A percentile compares a stretch with the other conserved stretches of the same genome.
Conservation (phyloP, 192 early-diverging fungal genomes). For the Cladochytrium replicatum region DNA sequence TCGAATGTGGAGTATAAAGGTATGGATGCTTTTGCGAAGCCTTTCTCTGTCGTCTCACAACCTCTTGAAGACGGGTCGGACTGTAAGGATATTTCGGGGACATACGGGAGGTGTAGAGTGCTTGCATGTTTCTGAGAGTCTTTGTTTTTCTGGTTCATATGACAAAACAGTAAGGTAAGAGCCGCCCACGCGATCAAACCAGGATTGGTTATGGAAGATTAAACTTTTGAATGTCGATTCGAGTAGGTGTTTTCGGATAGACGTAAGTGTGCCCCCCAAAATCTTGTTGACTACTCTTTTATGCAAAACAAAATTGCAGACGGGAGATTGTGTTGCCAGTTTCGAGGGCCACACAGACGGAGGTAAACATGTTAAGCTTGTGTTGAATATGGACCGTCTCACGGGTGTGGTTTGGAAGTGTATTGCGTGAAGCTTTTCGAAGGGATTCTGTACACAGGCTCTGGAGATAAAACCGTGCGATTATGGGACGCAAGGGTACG, state of each 20-base stretch:
- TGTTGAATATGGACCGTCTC: background rate
- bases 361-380: conserved; percentile 6
- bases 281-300: too few relatives aligned
- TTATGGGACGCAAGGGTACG: conserved; percentile 28
- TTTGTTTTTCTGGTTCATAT: conserved; percentile 43
- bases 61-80: conserved; percentile 17
- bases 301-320: too few relatives aligned
- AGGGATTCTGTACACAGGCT: conserved; percentile 32
- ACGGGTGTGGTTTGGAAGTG: conserved; percentile 11
- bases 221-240: background rate
- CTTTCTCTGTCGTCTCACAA: background rate
- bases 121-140: conserved; percentile 18
- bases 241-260: conserved; percentile 29
- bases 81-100: conserved; percentile 23
- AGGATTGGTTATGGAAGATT: background rate
- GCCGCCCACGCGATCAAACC: too few relatives aligned
- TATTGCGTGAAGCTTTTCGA: conserved; percentile 37
- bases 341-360: conserved; percentile 47
- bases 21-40: background rate
- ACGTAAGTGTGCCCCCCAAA: conserved; percentile 12
- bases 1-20: conserved; percentile 32
- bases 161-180: conserved; percentile 37
- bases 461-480: conserved; percentile 37
- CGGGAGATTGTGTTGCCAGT: conserved; percentile 31
- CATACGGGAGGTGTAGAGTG: conserved; percentile 42